Evolutionary conservation across 345 rosid species (phyloP).

Genomic region (Eucalyptus dawsonii): DNA sequence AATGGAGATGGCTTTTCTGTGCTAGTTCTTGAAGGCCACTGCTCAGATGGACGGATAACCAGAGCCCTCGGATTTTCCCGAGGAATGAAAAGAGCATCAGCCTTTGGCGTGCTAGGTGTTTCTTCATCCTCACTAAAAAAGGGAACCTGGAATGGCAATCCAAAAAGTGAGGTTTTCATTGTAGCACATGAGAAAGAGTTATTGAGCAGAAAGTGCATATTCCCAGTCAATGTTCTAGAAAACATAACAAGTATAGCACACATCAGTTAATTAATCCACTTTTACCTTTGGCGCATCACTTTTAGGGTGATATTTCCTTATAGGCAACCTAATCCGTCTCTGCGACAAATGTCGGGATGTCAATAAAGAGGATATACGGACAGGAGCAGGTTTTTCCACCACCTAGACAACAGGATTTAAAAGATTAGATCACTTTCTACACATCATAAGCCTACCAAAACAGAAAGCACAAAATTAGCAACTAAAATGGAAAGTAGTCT

Average conservation of each 20-base stretch:
- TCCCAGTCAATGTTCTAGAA: background rate
- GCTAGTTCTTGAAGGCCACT: conserved; percentile 36
- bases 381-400: conserved; percentile 70
- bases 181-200: background rate
- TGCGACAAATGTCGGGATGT: conserved; percentile 76
- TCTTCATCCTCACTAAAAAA: conserved; percentile 80
- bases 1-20: conserved; percentile 32
- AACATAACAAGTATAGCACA: background rate
- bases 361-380: conserved; percentile 65
- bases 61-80: conserved; percentile 92
- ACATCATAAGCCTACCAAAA: background rate
- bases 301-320: conserved; percentile 67
- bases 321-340: conserved; percentile 59
- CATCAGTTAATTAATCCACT: background rate
- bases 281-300: conserved; percentile 63
- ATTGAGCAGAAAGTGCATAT: background rate
- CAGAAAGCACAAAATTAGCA: background rate
- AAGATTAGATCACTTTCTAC: background rate
- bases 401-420: conserved; percentile 23
- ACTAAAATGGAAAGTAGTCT: background rate
- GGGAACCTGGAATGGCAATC: conserved; percentile 52
- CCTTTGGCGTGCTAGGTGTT: conserved; percentile 73
- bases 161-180: background rate
- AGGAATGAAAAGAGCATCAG: conserved; percentile 78
- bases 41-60: conserved; percentile 52